Evolutionary conservation across 2,329 filamentous ascomycete genomes (phyloP).

Genomic region (Sporothrix mexicana): DNA sequence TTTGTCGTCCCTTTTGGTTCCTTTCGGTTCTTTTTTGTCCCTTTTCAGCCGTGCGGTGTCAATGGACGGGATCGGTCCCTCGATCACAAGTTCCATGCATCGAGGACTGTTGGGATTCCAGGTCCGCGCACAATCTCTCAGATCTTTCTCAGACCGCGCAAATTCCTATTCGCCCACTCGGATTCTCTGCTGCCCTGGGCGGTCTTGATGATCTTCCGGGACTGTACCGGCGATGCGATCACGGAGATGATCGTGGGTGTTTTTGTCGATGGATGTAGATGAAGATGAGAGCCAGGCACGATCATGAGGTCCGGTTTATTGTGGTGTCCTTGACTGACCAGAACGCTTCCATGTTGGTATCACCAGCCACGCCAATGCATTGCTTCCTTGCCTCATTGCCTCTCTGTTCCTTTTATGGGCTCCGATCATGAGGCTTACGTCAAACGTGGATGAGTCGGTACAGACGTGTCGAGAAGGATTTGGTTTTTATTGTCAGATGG

Average conservation of each 20-base stretch:
- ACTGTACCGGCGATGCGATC: not conserved
- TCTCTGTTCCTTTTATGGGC: not conserved
- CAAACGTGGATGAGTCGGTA: not conserved
- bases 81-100: conserved; percentile 8
- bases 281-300: not conserved
- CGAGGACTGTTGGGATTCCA: not conserved
- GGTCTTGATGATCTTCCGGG: not conserved
- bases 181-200: not conserved
- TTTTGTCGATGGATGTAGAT: not conserved
- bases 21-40: not conserved
- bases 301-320: not conserved
- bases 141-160: not conserved
- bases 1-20: not conserved
- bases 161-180: not conserved
- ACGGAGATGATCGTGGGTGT: not conserved
- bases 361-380: not conserved
- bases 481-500: not conserved
- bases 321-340: not conserved
- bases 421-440: not conserved
- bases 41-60: not conserved
- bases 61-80: not conserved
- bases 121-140: not conserved
- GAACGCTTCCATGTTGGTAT: not conserved
- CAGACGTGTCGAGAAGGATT: not conserved
- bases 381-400: too few relatives aligned